phyloP scores from a whole-genome alignment of 2,329 filamentous ascomycete genomes.

The Cercospora canescens region DNA sequence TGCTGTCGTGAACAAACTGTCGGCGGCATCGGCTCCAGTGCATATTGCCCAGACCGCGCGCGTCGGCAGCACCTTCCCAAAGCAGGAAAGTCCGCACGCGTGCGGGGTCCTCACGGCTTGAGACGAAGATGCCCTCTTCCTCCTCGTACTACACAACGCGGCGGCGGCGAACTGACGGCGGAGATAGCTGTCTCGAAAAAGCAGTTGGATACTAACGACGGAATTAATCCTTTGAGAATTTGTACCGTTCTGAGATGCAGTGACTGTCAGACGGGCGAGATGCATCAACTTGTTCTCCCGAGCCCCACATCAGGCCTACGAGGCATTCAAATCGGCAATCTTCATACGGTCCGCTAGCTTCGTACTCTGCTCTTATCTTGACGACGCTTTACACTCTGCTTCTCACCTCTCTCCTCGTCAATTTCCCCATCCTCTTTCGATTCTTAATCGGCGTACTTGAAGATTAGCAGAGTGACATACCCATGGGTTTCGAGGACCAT shows the following conservation, averaged over 20 bases:
- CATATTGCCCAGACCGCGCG: background rate
- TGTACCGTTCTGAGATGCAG: background rate
- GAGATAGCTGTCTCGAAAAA: background rate
- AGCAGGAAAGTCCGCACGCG: background rate
- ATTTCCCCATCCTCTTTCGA: background rate
- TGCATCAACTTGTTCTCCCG: background rate
- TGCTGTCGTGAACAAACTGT: background rate
- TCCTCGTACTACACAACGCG: background rate
- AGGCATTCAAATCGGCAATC: background rate
- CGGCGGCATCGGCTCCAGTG: background rate
- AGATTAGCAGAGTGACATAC: background rate
- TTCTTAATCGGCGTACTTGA: background rate
- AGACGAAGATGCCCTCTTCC: background rate
- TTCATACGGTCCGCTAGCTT: background rate
- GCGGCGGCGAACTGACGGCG: background rate
- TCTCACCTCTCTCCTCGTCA: background rate
- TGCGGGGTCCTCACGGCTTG: background rate
- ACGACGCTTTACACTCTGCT: background rate
- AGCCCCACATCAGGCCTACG: background rate
- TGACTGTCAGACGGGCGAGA: background rate
- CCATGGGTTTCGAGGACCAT: background rate
- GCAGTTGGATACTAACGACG: background rate
- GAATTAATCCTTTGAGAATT: background rate
- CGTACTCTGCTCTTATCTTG: background rate
- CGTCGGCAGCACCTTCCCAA: background rate